A percentile compares a stretch with the other conserved stretches of the same genome.
phyloP scores from a whole-genome alignment of 345 rosid genomes.

The Rhodamnia rubescens region DNA sequence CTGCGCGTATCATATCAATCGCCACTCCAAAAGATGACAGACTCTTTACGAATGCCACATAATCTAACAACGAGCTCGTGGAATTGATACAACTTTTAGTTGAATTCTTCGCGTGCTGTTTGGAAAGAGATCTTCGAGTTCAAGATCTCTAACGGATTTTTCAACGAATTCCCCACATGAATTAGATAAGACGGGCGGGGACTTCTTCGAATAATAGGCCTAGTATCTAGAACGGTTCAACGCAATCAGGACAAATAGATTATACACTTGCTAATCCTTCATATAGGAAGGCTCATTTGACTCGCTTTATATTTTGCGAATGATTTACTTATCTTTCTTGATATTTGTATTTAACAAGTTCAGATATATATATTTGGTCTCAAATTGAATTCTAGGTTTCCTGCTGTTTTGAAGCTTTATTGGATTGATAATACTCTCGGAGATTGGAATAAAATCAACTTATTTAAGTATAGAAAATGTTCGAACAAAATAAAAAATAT shows the following conservation, averaged over 20 bases:
- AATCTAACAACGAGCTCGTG: not conserved
- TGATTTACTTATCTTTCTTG: not conserved
- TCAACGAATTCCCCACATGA: not conserved
- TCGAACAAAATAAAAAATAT: too few relatives aligned
- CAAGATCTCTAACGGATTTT: not conserved
- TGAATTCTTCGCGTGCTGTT: not conserved
- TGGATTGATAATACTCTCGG: not conserved
- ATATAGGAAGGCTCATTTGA: not conserved
- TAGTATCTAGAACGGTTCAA: not conserved
- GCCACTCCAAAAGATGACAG: not conserved
- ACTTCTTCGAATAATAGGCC: not conserved
- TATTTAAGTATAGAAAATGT: too few relatives aligned
- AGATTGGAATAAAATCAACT: not conserved
- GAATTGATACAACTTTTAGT: not conserved
- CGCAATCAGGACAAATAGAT: not conserved
- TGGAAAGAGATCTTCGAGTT: not conserved
- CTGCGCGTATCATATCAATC: not conserved
- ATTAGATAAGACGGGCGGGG: not conserved
- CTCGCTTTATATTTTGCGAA: not conserved
- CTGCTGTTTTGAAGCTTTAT: not conserved
- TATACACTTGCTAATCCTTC: not conserved
- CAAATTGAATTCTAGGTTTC: not conserved
- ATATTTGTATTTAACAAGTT: not conserved
- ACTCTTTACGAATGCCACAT: not conserved
- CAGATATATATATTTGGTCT: not conserved